Evolutionary conservation across 805 yeast species (phyloP).

Genomic region (Lipomyces sp.): DNA sequence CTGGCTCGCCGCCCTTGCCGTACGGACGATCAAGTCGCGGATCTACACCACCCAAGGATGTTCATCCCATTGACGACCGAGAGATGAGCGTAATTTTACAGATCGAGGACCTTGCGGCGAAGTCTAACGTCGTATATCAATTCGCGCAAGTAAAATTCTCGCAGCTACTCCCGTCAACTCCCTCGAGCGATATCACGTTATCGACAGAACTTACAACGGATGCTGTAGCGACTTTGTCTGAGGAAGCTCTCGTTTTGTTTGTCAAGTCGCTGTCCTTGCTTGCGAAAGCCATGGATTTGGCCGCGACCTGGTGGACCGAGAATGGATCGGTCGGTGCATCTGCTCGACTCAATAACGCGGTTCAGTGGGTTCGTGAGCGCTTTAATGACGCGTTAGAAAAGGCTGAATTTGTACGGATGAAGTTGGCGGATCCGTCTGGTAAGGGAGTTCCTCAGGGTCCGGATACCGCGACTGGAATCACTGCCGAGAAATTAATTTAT

Average conservation of each 20-base stretch:
- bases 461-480: slow-evolving; percentile 36
- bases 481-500: slow-evolving; percentile 73
- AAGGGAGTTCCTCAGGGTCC: slow-evolving; percentile 9
- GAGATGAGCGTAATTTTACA: slow-evolving; percentile 25
- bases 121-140: slow-evolving; percentile 84
- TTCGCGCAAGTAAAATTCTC: slow-evolving; percentile 90
- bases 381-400: slow-evolving; percentile 88
- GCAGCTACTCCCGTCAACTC: slow-evolving; percentile 77
- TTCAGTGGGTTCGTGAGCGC: slow-evolving; percentile 88
- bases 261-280: slow-evolving; percentile 80
- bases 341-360: slow-evolving; percentile 52
- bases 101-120: slow-evolving; percentile 63
- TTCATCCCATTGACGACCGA: slow-evolving; percentile 27
- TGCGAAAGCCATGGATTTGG: slow-evolving; percentile 83
- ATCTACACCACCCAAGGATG: slow-evolving; percentile 19
- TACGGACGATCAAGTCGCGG: slow-evolving; percentile 8
- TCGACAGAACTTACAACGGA: slow-evolving; percentile 43
- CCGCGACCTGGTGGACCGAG: slow-evolving; percentile 88
- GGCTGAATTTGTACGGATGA: slow-evolving; percentile 72
- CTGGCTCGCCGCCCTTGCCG: slow-evolving; percentile 4
- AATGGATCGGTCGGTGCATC: slow-evolving; percentile 45
- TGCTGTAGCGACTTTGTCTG: slow-evolving; percentile 58
- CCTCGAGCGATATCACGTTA: slow-evolving; percentile 25
- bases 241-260: slow-evolving; percentile 85
- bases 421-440: slow-evolving; percentile 30